Percentiles rank a stretch among this genome's conserved stretches.
Evolutionary conservation across 129 eudicot genomes (phyloP).

Genomic region (Flaveria sonorensis): DNA sequence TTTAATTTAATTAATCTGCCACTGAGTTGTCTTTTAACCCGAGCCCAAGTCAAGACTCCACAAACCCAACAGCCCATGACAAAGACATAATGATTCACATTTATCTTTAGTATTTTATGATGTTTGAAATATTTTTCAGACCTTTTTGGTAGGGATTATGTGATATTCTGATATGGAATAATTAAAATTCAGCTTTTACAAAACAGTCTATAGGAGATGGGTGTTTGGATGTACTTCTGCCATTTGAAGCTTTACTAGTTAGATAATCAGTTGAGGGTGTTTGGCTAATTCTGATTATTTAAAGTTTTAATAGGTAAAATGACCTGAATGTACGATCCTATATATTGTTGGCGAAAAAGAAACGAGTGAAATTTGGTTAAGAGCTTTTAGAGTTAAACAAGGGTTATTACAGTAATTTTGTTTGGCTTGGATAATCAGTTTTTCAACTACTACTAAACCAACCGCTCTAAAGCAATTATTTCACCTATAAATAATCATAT

Average conservation of each 20-base stretch:
- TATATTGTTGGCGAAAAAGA: background rate
- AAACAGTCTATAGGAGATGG: background rate
- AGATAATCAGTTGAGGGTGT: background rate
- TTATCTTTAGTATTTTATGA: background rate
- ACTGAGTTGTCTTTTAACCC: no score
- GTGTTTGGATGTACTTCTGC: background rate
- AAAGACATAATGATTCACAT: constrained; percentile 2
- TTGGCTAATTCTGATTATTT: background rate
- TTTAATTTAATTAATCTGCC: no score
- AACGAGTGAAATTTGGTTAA: background rate
- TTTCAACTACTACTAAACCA: background rate
- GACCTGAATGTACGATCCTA: background rate
- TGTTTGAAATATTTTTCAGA: constrained; percentile 12
- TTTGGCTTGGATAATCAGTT: background rate
- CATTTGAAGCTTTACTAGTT: background rate
- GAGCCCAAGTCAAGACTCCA: no score
- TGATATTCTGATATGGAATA: background rate
- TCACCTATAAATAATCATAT: background rate
- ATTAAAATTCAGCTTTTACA: background rate
- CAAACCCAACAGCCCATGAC: no score
- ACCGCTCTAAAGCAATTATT: background rate
- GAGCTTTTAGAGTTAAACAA: background rate
- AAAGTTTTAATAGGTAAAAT: background rate
- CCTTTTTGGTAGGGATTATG: background rate
- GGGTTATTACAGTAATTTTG: background rate